phyloP scores from a whole-genome alignment of 352 stramenopile genomes.

The Phytopythium kandeliae region DNA sequence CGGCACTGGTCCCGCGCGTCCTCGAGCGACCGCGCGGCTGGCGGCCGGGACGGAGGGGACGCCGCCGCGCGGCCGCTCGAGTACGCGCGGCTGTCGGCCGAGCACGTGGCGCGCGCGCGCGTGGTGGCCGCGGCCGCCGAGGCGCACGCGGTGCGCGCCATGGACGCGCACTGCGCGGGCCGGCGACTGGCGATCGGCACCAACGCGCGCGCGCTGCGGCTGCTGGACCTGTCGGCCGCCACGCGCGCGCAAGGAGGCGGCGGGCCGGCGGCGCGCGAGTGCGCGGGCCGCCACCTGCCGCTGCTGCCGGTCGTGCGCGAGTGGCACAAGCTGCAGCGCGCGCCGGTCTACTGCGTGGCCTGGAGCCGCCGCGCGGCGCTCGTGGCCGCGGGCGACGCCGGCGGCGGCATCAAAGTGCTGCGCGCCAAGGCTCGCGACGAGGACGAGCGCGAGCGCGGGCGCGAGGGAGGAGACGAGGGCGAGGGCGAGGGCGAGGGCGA shows the following conservation, averaged over 20 bases:
- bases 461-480: no score
- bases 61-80: not conserved
- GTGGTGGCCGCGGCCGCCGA: constrained; percentile 54
- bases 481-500: constrained; percentile 11
- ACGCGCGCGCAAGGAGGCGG: constrained; percentile 4
- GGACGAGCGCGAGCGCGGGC: no score
- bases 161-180: constrained; percentile 36
- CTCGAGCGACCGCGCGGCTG: no score
- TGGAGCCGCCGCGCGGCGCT: constrained; percentile 28
- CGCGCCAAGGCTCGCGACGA: no score
- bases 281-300: constrained; percentile 16
- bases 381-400: constrained; percentile 49
- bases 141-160: constrained; percentile 43
- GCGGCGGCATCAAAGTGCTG: constrained; percentile 57
- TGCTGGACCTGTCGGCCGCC: constrained; percentile 41
- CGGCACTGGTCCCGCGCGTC: no score
- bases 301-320: constrained; percentile 48
- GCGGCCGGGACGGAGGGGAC: no score
- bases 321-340: constrained; percentile 53
- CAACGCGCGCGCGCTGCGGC: constrained; percentile 45
- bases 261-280: constrained; percentile 4
- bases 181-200: constrained; percentile 50
- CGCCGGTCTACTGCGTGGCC: constrained; percentile 46
- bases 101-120: constrained; percentile 33
- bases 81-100: constrained; percentile 34